Conservation (phyloP, 345 rosid genomes). For the Durio zibethinus region DNA sequence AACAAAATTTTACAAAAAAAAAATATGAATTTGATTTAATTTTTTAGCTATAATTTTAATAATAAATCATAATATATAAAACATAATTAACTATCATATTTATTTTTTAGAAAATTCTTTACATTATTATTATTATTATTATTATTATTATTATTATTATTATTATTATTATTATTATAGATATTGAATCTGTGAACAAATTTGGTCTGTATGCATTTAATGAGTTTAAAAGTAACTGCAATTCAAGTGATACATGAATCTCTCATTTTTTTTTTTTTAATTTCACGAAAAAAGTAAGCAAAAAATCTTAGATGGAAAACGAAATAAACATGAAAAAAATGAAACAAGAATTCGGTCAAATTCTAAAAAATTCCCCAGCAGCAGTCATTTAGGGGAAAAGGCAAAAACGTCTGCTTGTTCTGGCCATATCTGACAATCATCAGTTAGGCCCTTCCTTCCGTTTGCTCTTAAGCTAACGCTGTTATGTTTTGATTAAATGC, state of each 20-base stretch:
- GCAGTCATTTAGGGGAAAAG: slow-evolving; percentile 11
- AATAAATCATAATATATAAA: no score
- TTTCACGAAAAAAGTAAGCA: no score
- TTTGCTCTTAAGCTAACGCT: neutral
- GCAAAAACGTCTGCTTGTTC: neutral
- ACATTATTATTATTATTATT: no score
- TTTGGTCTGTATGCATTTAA: neutral
- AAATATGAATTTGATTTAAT: no score
- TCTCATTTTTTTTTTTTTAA: neutral
- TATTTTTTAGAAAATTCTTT: no score
- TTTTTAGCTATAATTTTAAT: no score
- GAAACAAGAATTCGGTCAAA: neutral
- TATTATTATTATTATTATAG: no score
- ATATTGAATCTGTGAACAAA: no score
- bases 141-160: no score
- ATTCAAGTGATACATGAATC: neutral
- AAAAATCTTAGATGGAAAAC: neutral
- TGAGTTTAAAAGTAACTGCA: neutral
- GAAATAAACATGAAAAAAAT: neutral
- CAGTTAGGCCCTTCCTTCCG: neutral
- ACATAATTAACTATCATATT: no score
- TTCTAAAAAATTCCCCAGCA: neutral
- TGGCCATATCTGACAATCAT: slow-evolving; percentile 11
- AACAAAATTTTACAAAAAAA: no score
- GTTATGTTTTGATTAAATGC: no score